phyloP scores from a whole-genome alignment of 2,329 filamentous ascomycete genomes.

The Cryphonectria nitschkei region DNA sequence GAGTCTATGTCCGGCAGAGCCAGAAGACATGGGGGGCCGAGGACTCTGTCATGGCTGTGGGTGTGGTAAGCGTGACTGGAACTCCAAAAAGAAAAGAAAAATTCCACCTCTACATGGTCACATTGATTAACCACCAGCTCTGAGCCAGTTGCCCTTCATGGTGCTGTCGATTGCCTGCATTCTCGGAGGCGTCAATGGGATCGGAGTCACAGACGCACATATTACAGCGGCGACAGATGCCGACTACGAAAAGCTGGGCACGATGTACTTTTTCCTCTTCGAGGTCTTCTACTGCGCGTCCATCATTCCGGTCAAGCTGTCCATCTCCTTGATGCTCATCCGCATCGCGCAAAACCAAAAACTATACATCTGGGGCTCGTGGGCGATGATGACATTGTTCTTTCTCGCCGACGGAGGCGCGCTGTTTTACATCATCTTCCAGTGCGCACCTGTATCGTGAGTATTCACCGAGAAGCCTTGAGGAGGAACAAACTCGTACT shows the following conservation, averaged over 20 bases:
- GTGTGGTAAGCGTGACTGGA: slow-evolving; percentile 12
- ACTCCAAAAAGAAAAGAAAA: too few relatives aligned
- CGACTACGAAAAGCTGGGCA: slow-evolving; percentile 18
- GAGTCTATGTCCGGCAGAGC: slow-evolving; percentile 21
- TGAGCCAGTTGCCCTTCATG: slow-evolving; percentile 18
- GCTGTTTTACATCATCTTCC: slow-evolving; percentile 27
- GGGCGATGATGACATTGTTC: slow-evolving; percentile 27
- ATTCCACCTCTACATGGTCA: neutral
- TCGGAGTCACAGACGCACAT: slow-evolving; percentile 19
- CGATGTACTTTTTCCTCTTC: slow-evolving; percentile 29
- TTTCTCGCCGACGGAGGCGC: slow-evolving; percentile 24
- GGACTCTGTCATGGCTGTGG: slow-evolving; percentile 25
- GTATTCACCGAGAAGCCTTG: neutral
- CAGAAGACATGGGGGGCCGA: slow-evolving; percentile 25
- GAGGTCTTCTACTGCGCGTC: slow-evolving; percentile 29
- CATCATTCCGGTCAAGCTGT: slow-evolving; percentile 28
- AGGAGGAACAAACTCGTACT: too few relatives aligned
- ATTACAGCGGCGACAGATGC: slow-evolving; percentile 17
- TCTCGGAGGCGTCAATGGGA: slow-evolving; percentile 21
- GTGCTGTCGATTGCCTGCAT: slow-evolving; percentile 24
- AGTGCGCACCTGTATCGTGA: slow-evolving; percentile 23
- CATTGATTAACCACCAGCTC: neutral
- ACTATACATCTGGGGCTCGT: slow-evolving; percentile 20
- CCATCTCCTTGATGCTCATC: slow-evolving; percentile 28
- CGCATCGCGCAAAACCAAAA: slow-evolving; percentile 29